A percentile compares a stretch with the other conserved stretches of the same genome.
Evolutionary conservation across 2,329 filamentous ascomycete genomes (phyloP).

Genomic region (Torrubiella hemipterigena): DNA sequence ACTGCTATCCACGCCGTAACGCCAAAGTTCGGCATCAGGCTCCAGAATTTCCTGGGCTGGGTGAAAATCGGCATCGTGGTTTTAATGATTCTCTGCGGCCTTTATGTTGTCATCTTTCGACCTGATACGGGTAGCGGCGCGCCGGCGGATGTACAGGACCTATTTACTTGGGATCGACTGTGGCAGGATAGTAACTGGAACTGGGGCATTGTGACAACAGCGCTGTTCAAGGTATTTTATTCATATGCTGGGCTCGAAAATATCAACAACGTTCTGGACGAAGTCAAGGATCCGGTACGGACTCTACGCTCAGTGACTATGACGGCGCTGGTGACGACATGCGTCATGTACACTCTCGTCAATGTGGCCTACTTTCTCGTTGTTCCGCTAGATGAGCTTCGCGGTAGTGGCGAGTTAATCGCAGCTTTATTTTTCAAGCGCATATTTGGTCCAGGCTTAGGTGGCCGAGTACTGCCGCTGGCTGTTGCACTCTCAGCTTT

Average conservation of each 20-base stretch:
- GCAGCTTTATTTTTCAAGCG: constrained; percentile 56
- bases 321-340: constrained; percentile 47
- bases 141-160: constrained; percentile 1
- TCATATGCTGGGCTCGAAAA: constrained; percentile 57
- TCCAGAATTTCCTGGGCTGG: constrained; percentile 52
- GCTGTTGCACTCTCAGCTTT: constrained; percentile 55
- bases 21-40: constrained; percentile 40
- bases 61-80: constrained; percentile 47
- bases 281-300: constrained; percentile 55
- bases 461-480: constrained; percentile 45
- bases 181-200: constrained; percentile 59
- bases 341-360: constrained; percentile 52
- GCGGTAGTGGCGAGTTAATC: constrained; percentile 53
- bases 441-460: constrained; percentile 47
- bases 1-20: constrained; percentile 48
- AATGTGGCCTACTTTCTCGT: constrained; percentile 53
- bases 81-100: constrained; percentile 49
- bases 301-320: constrained; percentile 52
- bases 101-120: constrained; percentile 43
- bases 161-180: constrained; percentile 35
- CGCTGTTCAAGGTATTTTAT: constrained; percentile 58
- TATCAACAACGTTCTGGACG: constrained; percentile 58
- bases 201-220: constrained; percentile 54
- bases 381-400: constrained; percentile 55
- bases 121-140: constrained; percentile 12